Base-by-base conservation (phyloP, 768 basidiomycete species). In the Russula sp. region DNA sequence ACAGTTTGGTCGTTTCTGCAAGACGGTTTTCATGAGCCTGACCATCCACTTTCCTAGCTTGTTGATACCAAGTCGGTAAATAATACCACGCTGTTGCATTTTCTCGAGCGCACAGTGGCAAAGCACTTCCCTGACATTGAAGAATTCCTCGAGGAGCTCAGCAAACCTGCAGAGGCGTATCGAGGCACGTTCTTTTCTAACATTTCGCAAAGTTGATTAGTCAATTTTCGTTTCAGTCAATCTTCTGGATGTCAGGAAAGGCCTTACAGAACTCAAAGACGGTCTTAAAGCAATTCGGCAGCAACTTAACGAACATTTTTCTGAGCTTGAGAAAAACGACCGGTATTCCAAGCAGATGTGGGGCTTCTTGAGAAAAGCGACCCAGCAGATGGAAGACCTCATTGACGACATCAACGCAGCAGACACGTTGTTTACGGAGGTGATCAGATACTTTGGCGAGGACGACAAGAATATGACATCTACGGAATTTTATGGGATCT, bases 31-130 rank as follows among this genome's bases (percentile, higher is more conserved):
- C 36, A 4, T 46, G 25, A 29, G 16, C 34, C 35, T 63, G 46
- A 54, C 50, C 18, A 43, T 7, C 20, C n/a, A 14, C 57, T 55
- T 61, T 32, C 42, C 6, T 66, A 96, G 93, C 80, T 99, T 56
- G 96, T 97, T 42, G 97, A 99, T 70, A 99, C 96, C 5, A 99
- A 99, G 74, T 96, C 94, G 5, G 83, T 91, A 46, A 88, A 93
- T 70, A 96, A 95, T 61, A 93, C 90, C 13, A 99, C 95, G 0
- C 78, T 98, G 41, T 79, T 99, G 1, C 95, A 98, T 73, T 98
- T 98, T 78, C 73, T 98, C 51, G 95, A 97, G 70, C 79, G 88
- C 58, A 95, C 91, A 0, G 84, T 98, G 9, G 78, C 85, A 34
- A 90, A 87, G 69, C 86, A 95, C 67, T 97, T 98, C 75, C 86